A percentile compares a stretch with the other conserved stretches of the same genome.
These are phyloP conservation scores for Gaeumannomyces sp. DNA, from an alignment of 2,329 filamentous ascomycete species.

Conservation along the genomic window DNA sequence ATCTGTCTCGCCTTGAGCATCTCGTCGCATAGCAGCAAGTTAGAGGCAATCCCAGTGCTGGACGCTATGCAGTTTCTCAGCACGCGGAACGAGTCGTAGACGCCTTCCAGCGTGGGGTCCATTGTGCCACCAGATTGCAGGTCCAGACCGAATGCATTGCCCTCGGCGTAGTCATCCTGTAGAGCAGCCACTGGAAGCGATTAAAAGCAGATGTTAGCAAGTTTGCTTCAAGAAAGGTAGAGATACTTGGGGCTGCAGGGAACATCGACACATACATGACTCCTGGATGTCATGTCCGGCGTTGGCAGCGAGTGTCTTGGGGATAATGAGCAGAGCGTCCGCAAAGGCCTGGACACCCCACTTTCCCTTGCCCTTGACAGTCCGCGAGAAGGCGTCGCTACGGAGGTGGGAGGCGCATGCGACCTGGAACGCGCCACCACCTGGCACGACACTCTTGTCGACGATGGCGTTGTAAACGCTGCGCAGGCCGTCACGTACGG, in stretches of 20 bases:
- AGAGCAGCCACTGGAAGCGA: constrained; percentile 63
- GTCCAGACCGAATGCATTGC: constrained; percentile 80
- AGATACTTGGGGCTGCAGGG: constrained; percentile 14
- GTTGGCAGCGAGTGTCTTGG: constrained; percentile 95
- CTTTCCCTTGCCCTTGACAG: constrained; percentile 96
- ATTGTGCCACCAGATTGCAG: constrained; percentile 84
- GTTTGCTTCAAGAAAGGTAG: not conserved
- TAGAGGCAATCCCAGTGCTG: constrained; percentile 90
- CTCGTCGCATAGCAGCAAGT: constrained; percentile 92
- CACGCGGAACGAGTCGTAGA: constrained; percentile 95
- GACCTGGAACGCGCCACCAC: constrained; percentile 92
- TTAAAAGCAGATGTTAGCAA: constrained; percentile 11
- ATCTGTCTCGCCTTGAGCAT: constrained; percentile 97
- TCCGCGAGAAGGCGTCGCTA: constrained; percentile 79
- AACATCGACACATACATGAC: constrained; percentile 57
- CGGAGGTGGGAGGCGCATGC: constrained; percentile 83
- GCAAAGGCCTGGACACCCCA: constrained; percentile 93
- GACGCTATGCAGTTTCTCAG: constrained; percentile 90
- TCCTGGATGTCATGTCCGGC: constrained; percentile 96
- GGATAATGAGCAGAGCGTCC: constrained; percentile 89
- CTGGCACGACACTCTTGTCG: constrained; percentile 91
- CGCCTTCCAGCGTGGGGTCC: constrained; percentile 87
- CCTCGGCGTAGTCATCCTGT: constrained; percentile 79
- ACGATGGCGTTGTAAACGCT: constrained; percentile 99
- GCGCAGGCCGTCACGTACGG: constrained; percentile 87